phyloP scores from a whole-genome alignment of 495 filamentous ascomycete genomes.

The Xylaria telfairii region DNA sequence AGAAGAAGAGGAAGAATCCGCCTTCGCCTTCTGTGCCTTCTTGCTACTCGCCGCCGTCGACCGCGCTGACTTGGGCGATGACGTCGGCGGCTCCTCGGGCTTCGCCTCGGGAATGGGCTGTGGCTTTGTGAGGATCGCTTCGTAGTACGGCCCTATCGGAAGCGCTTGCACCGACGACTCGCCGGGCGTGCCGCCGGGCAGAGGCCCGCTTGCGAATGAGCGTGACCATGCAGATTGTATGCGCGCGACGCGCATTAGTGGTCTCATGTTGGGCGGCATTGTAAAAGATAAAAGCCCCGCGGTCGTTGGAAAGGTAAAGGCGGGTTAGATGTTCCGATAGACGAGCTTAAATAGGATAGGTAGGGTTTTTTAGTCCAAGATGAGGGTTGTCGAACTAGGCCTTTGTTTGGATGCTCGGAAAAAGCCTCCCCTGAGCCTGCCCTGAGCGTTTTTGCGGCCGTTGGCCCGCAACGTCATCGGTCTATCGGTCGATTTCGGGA shows the following conservation, averaged over 20 bases:
- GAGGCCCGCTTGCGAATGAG: constrained; percentile 32
- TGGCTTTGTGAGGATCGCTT: constrained; percentile 47
- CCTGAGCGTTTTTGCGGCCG: background rate
- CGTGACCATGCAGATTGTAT: constrained; percentile 32
- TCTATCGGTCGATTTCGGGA: constrained; percentile 9
- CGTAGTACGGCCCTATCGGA: constrained; percentile 43
- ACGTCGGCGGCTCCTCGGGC: constrained; percentile 46
- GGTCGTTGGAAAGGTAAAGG: background rate
- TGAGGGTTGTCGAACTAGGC: background rate
- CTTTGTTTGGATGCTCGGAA: background rate
- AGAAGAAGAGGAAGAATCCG: constrained; percentile 25
- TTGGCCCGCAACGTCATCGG: constrained; percentile 16
- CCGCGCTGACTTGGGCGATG: constrained; percentile 43
- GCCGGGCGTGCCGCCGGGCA: constrained; percentile 35
- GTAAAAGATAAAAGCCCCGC: background rate
- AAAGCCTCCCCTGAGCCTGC: background rate
- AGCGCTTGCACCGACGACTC: constrained; percentile 27
- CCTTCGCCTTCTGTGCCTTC: constrained; percentile 24
- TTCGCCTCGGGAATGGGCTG: constrained; percentile 37
- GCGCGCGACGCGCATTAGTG: constrained; percentile 36
- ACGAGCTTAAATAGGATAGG: background rate
- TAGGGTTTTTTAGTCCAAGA: background rate
- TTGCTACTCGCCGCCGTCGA: constrained; percentile 34
- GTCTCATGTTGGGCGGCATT: constrained; percentile 35
- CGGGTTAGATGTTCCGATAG: background rate